Base-by-base conservation (phyloP, 2,329 filamentous ascomycete genomes). In the Trichoderma citrinoviride region DNA sequence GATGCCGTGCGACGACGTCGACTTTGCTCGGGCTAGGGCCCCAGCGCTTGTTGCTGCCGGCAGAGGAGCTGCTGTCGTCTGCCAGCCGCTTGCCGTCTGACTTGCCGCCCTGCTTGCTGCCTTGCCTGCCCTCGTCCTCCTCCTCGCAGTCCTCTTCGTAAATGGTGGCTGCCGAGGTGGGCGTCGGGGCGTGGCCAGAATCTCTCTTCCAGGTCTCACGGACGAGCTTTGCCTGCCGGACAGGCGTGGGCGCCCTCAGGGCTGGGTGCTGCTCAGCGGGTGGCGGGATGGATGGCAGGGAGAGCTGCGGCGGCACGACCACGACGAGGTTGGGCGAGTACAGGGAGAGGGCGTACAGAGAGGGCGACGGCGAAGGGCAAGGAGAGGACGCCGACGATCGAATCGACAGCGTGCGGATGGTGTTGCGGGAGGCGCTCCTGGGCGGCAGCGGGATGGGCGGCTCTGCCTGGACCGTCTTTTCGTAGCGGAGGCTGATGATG, bases 401-500 rank as follows among this genome's bases (percentile, higher is more conserved):
- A 21, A 64, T 56, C n/a, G 65, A 65, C 15, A 67, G 56, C 21
- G 67, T 52, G 33, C 72, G 55, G 64, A 68, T 56, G 67, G 73
- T 64, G 67, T 67, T 64, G 69, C 75, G 77, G 67, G 74, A 73
- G 68, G 74, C 77, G 72, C 75, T 79, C 71, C 78, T 77, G 67
- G 81, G 79, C 55, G 80, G 75, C 65, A 85, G 74, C 52, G 82
- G 81, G 68, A 87, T 84, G 41, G 86, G 86, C 66, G 83, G 83
- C 73, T 84, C 82, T 54, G 83, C 83, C 70, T 83, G 81, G 57
- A 82, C 77, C 41, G 84, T 85, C 74, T 87, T 82, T 72, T 89
- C 86, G 77, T 89, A 88, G 65, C 84, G 83, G 63, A 88, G 71
- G 54, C 81, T 81, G 65, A 87, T 79, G 69, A 87, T 73, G 68